A percentile compares a stretch with the other conserved stretches of the same genome.
Evolutionary conservation across 495 filamentous ascomycete genomes (phyloP).

Genomic region (Darksidea phi): DNA sequence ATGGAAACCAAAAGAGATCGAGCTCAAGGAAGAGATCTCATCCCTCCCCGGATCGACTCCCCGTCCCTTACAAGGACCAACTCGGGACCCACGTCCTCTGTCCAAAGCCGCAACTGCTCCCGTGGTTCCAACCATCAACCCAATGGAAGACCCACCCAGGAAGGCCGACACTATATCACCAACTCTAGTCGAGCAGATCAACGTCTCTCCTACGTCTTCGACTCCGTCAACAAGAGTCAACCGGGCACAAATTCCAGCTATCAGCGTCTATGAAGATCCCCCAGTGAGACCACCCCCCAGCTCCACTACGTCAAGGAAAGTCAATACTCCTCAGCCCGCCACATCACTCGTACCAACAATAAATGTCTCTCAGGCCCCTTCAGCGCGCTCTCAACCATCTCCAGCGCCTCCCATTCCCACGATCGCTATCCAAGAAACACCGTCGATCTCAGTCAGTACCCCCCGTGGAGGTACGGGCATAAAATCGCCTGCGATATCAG

Average conservation of each 20-base stretch:
- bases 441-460: constrained; percentile 43
- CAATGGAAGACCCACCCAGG: constrained; percentile 4
- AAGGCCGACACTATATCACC: constrained; percentile 1
- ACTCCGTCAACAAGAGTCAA: constrained; percentile 20
- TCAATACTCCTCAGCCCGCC: constrained; percentile 26
- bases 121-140: constrained; percentile 25
- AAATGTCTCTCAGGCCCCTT: constrained; percentile 40
- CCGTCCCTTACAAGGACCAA: not conserved
- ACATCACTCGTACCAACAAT: constrained; percentile 39
- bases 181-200: constrained; percentile 17
- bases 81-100: constrained; percentile 16
- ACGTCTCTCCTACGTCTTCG: constrained; percentile 5
- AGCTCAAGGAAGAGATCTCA: constrained; percentile 41
- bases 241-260: constrained; percentile 19
- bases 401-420: constrained; percentile 48
- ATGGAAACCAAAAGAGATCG: constrained; percentile 64
- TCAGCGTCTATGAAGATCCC: constrained; percentile 26
- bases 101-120: constrained; percentile 30
- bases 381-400: constrained; percentile 34
- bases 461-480: constrained; percentile 13
- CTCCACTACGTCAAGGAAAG: constrained; percentile 26
- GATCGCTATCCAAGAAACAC: constrained; percentile 56
- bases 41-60: constrained; percentile 14
- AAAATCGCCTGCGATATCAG: constrained; percentile 33
- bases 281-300: constrained; percentile 24